phyloP scores from a whole-genome alignment of 192 early-diverging fungal species.

The Phycomyces nitens region DNA sequence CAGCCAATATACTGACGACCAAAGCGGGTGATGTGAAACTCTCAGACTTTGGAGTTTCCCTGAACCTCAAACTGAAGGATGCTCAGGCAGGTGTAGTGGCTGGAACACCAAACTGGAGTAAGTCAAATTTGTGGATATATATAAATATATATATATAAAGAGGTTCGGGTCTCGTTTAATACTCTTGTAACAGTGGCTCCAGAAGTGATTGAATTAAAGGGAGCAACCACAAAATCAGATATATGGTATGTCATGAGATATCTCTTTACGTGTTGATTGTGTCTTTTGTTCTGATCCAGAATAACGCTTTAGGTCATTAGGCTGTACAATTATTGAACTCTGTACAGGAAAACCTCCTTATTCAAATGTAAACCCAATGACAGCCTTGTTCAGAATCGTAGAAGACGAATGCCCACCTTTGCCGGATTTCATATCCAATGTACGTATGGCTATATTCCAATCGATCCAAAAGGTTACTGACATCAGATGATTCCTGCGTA shows the following conservation, averaged over 20 bases:
- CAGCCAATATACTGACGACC: conserved; percentile 92
- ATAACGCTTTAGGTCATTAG: conserved; percentile 59
- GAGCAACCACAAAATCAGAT: conserved; percentile 84
- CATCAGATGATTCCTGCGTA: conserved; percentile 2
- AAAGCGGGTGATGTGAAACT: conserved; percentile 93
- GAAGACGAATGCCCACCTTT: conserved; percentile 88
- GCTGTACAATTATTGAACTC: conserved; percentile 93
- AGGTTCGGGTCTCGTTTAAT: no score
- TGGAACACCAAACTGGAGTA: conserved; percentile 83
- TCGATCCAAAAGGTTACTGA: neutral
- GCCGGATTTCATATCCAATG: conserved; percentile 70
- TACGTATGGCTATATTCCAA: neutral
- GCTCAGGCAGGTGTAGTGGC: conserved; percentile 64
- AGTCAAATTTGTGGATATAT: conserved; percentile 7
- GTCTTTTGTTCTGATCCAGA: no score
- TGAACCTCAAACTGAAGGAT: conserved; percentile 70
- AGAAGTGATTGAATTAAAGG: conserved; percentile 90
- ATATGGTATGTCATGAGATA: conserved; percentile 67
- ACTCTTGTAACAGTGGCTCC: conserved; percentile 60
- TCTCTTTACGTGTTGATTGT: neutral
- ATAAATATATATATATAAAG: no score
- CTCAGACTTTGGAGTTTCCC: conserved; percentile 94
- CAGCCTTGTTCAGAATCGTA: conserved; percentile 90
- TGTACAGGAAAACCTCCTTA: conserved; percentile 93
- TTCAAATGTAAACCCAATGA: conserved; percentile 77